phyloP scores from a whole-genome alignment of 371 early-diverging fungal species.

The Rhizopus delemar region DNA sequence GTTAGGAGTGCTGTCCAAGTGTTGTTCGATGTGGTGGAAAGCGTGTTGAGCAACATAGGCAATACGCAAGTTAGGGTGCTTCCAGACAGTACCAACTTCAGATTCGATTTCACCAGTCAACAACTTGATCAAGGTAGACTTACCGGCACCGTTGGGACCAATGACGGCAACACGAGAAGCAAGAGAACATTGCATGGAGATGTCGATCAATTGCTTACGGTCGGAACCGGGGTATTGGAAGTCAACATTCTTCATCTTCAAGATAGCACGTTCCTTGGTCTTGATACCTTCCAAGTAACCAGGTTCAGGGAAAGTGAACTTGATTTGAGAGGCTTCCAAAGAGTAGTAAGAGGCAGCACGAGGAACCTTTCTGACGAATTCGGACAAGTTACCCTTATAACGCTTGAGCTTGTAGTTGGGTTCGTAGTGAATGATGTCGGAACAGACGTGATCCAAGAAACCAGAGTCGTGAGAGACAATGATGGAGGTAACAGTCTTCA shows the following conservation, averaged over 20 bases:
- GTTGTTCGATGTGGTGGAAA: constrained; percentile 76
- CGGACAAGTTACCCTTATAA: constrained; percentile 81
- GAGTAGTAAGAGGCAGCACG: constrained; percentile 78
- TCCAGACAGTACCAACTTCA: constrained; percentile 46
- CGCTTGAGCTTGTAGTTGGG: constrained; percentile 71
- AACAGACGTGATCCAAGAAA: constrained; percentile 84
- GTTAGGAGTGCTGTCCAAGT: constrained; percentile 68
- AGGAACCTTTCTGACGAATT: constrained; percentile 78
- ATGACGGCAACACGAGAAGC: constrained; percentile 72
- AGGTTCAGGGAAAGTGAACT: constrained; percentile 70
- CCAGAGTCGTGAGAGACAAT: constrained; percentile 89
- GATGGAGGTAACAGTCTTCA: constrained; percentile 73
- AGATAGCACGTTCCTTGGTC: constrained; percentile 69
- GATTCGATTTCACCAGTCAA: constrained; percentile 67
- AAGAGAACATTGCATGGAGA: constrained; percentile 65
- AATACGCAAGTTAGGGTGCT: constrained; percentile 66
- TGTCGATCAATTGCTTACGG: constrained; percentile 53
- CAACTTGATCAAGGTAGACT: constrained; percentile 80
- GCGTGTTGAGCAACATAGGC: constrained; percentile 83
- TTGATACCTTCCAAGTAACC: constrained; percentile 75
- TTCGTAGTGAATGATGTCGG: constrained; percentile 81
- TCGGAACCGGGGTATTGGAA: constrained; percentile 70
- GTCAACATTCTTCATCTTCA: constrained; percentile 64
- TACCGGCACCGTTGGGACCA: constrained; percentile 79
- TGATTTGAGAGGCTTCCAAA: constrained; percentile 55